These are phyloP conservation scores for Phoma sp. DNA, from an alignment of 2,329 filamentous ascomycete species.

Conservation along the genomic window DNA sequence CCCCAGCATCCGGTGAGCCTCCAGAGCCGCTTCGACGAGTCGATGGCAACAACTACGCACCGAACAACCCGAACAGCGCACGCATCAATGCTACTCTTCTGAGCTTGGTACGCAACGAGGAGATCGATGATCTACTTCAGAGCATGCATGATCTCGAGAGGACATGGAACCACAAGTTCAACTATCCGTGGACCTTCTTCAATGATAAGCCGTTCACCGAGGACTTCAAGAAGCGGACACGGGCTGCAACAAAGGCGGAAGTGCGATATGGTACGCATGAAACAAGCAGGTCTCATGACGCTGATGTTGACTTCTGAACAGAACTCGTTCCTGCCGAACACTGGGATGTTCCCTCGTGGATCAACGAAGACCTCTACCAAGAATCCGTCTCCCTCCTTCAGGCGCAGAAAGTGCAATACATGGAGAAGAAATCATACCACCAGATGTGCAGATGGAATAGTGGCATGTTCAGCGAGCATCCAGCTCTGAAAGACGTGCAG, in stretches of 20 bases:
- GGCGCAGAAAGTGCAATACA: constrained; percentile 89
- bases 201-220: constrained; percentile 94
- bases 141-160: constrained; percentile 91
- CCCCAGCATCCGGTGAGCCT: constrained; percentile 80
- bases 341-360: constrained; percentile 92
- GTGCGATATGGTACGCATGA: constrained; percentile 75
- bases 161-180: constrained; percentile 99
- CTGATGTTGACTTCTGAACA: constrained; percentile 46
- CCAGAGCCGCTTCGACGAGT: constrained; percentile 76
- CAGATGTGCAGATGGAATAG: constrained; percentile 99
- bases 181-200: constrained; percentile 99
- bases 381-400: constrained; percentile 85
- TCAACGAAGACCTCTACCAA: constrained; percentile 83
- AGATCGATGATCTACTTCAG: constrained; percentile 81
- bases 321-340: constrained; percentile 93
- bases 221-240: constrained; percentile 87
- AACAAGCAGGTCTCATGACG: background rate
- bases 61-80: constrained; percentile 75
- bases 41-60: constrained; percentile 74
- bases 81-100: constrained; percentile 94
- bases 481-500: constrained; percentile 78
- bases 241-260: constrained; percentile 85
- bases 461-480: constrained; percentile 96
- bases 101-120: constrained; percentile 89
- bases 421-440: constrained; percentile 87